A percentile compares a stretch with the other conserved stretches of the same genome.
Evolutionary conservation across 2,329 filamentous ascomycete genomes (phyloP).

Genomic region (Xylaria polymorpha): DNA sequence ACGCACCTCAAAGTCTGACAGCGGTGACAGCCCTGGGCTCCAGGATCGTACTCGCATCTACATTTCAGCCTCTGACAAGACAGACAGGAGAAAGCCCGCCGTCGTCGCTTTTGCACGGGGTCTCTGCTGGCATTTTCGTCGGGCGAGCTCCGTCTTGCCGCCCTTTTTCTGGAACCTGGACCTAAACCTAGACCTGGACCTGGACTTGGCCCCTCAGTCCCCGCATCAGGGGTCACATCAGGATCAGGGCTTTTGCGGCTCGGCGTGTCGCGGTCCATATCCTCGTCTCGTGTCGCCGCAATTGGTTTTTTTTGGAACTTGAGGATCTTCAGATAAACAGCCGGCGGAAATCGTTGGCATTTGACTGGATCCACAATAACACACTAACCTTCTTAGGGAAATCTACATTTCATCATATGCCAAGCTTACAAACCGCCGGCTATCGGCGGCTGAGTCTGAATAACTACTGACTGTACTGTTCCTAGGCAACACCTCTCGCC

Average conservation of each 20-base stretch:
- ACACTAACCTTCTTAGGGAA: background rate
- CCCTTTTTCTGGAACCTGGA: slow-evolving; percentile 30
- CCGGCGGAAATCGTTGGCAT: slow-evolving; percentile 44
- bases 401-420: background rate
- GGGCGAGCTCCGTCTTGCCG: slow-evolving; percentile 33
- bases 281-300: background rate
- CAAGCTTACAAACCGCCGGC: slow-evolving; percentile 17
- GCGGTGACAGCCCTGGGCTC: slow-evolving; percentile 46
- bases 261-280: slow-evolving; percentile 11
- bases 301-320: background rate
- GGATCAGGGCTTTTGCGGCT: slow-evolving; percentile 18
- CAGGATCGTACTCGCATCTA: slow-evolving; percentile 48
- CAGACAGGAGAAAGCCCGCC: slow-evolving; percentile 48
- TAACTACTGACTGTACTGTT: background rate
- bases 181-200: background rate
- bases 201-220: slow-evolving; percentile 16
- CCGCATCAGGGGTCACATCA: slow-evolving; percentile 10
- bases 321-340: slow-evolving; percentile 1
- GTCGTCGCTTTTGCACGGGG: slow-evolving; percentile 42
- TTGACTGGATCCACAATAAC: slow-evolving; percentile 5
- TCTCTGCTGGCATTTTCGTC: slow-evolving; percentile 32
- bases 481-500: background rate
- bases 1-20: slow-evolving; percentile 49
- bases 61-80: slow-evolving; percentile 49
- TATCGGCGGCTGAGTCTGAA: slow-evolving; percentile 10